Evolutionary conservation across 176 grass and related monocot species (phyloP).

Genomic region (Juncus inflexus): DNA sequence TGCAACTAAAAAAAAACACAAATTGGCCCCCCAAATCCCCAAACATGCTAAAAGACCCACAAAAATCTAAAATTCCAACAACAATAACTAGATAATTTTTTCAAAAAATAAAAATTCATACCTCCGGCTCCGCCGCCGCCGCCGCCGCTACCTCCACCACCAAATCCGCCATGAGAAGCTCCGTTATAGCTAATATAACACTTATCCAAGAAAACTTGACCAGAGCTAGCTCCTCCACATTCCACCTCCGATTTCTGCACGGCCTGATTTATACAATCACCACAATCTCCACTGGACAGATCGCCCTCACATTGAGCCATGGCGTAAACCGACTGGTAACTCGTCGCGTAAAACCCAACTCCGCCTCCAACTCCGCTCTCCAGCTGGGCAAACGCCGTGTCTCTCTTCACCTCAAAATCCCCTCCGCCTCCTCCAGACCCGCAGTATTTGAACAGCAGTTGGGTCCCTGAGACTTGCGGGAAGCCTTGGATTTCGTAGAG

Average conservation of each 20-base stretch:
- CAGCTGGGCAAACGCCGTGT: conserved; percentile 76
- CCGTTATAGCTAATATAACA: conserved; percentile 99
- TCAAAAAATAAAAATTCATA: neutral
- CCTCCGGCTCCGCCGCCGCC: conserved; percentile 28
- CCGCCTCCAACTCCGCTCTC: conserved; percentile 39
- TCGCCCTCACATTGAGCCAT: conserved; percentile 98
- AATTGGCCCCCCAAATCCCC: conserved; percentile 1
- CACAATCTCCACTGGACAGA: conserved; percentile 67
- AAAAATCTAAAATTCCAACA: no score
- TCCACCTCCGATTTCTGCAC: conserved; percentile 88
- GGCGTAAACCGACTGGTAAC: conserved; percentile 72
- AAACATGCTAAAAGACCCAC: neutral
- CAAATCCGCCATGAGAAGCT: conserved; percentile 38
- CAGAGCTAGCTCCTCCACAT: conserved; percentile 82
- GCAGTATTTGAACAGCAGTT: conserved; percentile 94
- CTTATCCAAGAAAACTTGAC: conserved; percentile 94
- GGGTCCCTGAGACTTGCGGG: conserved; percentile 81
- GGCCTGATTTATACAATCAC: conserved; percentile 70
- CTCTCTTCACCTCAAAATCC: conserved; percentile 68
- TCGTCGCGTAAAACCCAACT: conserved; percentile 68
- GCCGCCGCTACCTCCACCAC: neutral
- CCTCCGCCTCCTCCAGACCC: conserved; percentile 43
- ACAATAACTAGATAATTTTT: neutral
- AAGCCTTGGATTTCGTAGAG: conserved; percentile 81
- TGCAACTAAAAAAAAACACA: conserved; percentile 21